Percentiles rank a stretch among this genome's conserved stretches.
These are phyloP conservation scores for Blastocystis sp. DNA, from an alignment of 352 stramenopile genomes.

Conservation along the genomic window DNA sequence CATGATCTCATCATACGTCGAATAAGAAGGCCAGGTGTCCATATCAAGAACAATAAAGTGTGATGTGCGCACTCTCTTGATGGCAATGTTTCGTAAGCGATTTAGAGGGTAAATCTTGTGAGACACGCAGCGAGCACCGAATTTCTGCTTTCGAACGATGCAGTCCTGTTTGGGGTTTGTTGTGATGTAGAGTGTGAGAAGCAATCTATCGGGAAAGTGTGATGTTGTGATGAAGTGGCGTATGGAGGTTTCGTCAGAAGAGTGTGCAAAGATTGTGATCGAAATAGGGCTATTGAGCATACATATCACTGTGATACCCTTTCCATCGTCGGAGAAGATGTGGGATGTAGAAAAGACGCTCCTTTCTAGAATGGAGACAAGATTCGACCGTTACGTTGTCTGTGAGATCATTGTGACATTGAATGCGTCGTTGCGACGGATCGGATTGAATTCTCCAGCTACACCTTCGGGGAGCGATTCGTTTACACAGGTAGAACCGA, in stretches of 20 bases:
- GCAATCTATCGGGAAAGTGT: not conserved
- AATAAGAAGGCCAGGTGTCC: conserved; percentile 12
- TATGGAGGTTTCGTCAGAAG: not conserved
- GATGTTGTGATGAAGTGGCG: not conserved
- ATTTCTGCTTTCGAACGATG: not conserved
- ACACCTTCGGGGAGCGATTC: not conserved
- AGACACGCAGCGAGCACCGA: not conserved
- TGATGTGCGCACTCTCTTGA: not conserved
- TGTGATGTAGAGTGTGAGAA: conserved; percentile 24
- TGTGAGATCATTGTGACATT: conserved; percentile 40
- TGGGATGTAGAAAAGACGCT: conserved; percentile 8
- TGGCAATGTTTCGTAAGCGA: not conserved
- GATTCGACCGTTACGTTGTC: not conserved
- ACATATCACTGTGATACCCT: not conserved
- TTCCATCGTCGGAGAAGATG: conserved; percentile 24
- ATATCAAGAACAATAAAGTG: conserved; percentile 45
- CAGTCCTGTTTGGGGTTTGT: not conserved
- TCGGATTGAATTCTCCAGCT: not conserved
- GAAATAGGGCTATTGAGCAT: conserved; percentile 8
- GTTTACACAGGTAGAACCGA: not conserved
- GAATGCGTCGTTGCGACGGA: not conserved
- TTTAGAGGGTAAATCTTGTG: conserved; percentile 16
- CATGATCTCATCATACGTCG: not conserved
- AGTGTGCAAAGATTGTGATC: not conserved
- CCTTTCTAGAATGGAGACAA: not conserved